Percentiles rank a stretch among this genome's conserved stretches.
Evolutionary conservation across 208 protist species (phyloP).

Genomic region (Acanthamoeba castellanii): DNA sequence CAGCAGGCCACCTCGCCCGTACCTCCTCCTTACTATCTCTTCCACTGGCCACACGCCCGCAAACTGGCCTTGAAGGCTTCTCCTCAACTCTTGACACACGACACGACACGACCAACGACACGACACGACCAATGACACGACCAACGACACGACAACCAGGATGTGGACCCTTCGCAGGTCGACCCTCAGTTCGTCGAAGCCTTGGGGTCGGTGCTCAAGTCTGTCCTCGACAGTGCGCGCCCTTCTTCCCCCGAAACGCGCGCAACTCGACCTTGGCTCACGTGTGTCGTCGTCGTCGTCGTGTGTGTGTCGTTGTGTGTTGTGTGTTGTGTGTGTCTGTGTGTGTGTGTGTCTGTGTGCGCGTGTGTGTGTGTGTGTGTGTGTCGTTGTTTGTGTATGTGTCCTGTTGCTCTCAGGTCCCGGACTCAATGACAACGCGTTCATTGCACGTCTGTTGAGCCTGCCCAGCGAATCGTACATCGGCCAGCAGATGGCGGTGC

Average conservation of each 20-base stretch:
- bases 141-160: neutral
- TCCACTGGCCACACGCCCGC: too few relatives aligned
- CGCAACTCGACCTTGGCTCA: neutral
- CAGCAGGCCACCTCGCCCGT: neutral
- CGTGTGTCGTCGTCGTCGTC: neutral
- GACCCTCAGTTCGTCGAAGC: slow-evolving; percentile 21
- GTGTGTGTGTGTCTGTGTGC: too few relatives aligned
- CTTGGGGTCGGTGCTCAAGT: neutral
- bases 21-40: too few relatives aligned
- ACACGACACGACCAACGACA: too few relatives aligned
- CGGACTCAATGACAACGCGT: neutral
- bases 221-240: neutral
- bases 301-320: too few relatives aligned
- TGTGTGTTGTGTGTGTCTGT: too few relatives aligned
- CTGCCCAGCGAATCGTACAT: slow-evolving; percentile 2
- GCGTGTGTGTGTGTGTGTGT: too few relatives aligned
- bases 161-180: neutral
- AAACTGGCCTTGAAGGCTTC: too few relatives aligned
- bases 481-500: neutral
- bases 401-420: neutral
- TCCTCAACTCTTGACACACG: too few relatives aligned
- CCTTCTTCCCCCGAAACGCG: neutral
- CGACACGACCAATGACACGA: too few relatives aligned
- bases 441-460: neutral
- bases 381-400: too few relatives aligned